Evolutionary conservation across 129 eudicot genomes (phyloP).

Genomic region (Sambucus nigra): DNA sequence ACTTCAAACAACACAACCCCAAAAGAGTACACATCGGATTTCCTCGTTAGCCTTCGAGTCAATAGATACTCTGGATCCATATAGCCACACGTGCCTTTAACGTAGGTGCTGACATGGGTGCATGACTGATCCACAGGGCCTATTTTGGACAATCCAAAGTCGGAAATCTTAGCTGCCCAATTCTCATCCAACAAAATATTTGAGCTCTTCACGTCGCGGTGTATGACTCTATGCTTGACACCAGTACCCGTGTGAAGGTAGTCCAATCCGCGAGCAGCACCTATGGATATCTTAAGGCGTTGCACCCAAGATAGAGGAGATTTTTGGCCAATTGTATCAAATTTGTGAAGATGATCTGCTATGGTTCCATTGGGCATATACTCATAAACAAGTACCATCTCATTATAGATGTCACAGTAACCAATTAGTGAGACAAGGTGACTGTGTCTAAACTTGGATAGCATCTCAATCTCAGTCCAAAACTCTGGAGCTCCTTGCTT

Average conservation of each 20-base stretch:
- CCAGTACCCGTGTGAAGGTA: constrained; percentile 24
- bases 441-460: constrained; percentile 22
- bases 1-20: constrained; percentile 41
- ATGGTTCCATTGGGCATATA: constrained; percentile 25
- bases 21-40: constrained; percentile 30
- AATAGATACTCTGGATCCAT: constrained; percentile 25
- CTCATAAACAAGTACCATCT: constrained; percentile 34
- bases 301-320: constrained; percentile 19
- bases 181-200: constrained; percentile 28
- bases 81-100: constrained; percentile 28
- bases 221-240: constrained; percentile 19
- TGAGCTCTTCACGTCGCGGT: constrained; percentile 28
- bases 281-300: constrained; percentile 22
- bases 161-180: constrained; percentile 23
- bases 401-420: constrained; percentile 22
- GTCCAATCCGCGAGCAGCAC: constrained; percentile 23
- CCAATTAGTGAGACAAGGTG: constrained; percentile 30
- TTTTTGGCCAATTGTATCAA: not conserved
- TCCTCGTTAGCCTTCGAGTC: constrained; percentile 20
- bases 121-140: constrained; percentile 10
- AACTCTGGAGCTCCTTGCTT: constrained; percentile 21
- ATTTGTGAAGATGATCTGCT: constrained; percentile 22
- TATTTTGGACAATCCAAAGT: constrained; percentile 27
- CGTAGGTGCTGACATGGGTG: constrained; percentile 7
- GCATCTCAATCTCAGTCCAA: constrained; percentile 24